phyloP scores from a whole-genome alignment of 2,329 filamentous ascomycete species.

The Colletotrichum spaethianum region DNA sequence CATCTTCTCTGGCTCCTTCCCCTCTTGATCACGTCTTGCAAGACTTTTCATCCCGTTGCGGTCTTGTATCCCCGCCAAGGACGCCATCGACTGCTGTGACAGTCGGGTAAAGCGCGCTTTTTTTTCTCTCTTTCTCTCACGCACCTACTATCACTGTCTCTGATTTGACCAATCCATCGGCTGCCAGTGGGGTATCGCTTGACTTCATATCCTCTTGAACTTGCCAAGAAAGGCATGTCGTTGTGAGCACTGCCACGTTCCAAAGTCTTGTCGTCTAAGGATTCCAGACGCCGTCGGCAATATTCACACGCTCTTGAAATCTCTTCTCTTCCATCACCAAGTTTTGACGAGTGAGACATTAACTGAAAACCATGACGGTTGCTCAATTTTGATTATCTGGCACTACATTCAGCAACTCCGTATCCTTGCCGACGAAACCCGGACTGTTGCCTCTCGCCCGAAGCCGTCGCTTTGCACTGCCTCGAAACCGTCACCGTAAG shows the following conservation, averaged over 20 bases:
- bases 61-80: conserved; percentile 31
- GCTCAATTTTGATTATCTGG: conserved; percentile 4
- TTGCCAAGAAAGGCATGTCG: conserved; percentile 41
- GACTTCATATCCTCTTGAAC: conserved; percentile 34
- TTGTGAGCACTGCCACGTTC: conserved; percentile 40
- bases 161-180: conserved; percentile 21
- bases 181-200: conserved; percentile 29
- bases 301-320: conserved; percentile 9
- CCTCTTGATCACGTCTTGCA: conserved; percentile 29
- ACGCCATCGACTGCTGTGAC: conserved; percentile 26
- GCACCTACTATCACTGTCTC: conserved; percentile 25
- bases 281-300: conserved; percentile 7
- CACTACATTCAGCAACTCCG: not conserved
- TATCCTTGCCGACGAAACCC: conserved; percentile 1
- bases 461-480: conserved; percentile 30
- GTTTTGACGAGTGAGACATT: not conserved
- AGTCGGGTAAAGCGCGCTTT: conserved; percentile 32
- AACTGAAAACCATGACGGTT: conserved; percentile 12
- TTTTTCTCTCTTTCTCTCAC: conserved; percentile 9
- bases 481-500: not conserved
- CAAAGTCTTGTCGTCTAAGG: conserved; percentile 1
- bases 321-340: conserved; percentile 9
- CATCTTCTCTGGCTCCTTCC: conserved; percentile 33
- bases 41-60: conserved; percentile 16
- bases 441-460: conserved; percentile 13